Evolutionary conservation across 768 basidiomycete species (phyloP), one percentile per base, ranked within the genome.

Genomic region (Phlegmacium glaucopus): DNA sequence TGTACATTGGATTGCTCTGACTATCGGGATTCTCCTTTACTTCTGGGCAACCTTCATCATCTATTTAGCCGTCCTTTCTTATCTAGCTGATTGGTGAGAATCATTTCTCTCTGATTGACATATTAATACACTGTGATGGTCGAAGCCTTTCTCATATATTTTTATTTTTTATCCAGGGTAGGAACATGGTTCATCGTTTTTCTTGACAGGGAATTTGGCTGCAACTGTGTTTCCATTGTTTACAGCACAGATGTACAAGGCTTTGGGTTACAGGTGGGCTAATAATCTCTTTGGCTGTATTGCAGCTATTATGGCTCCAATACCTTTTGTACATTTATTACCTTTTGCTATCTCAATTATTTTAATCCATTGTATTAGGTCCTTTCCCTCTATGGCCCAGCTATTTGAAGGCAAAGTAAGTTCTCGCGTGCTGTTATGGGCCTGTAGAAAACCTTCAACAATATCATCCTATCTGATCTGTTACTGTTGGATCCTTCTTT

Each of bases 201-300:
- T 45, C 30, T 50, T 22, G 22, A 22, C 22, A 80, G 77, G 79
- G 28, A 81, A 80, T 50, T 47, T 82, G 15, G 56, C 70, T 1
- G 79, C 69, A 1, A 71, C 70, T 10, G 71, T 67, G 9, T 87
- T 87, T 62, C 79, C 85, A 0, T 70, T 87, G 8, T 86, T 86
- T 63, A 79, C 80, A 6, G 61, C 70, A 13, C 75, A 71, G 42
- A 82, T 86, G 80, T 84, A 79, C 60, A 58, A 62, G 3, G 65
- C 60, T 1, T 69, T 88, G 27, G 75, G 71, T 12, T 81, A 79
- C 48, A 74, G 72, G 50, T 85, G 84, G 78, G 80, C 81, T 1
- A 78, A 75, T 50, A 80, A 76, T 9, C 64, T 83, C 1, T 79
- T 82, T 54, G 79, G 72, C 0, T 70, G 71, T 25, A 63, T 86